Base-by-base conservation (phyloP, 169 alveolate genomes). In the Plasmodium gonderi region DNA sequence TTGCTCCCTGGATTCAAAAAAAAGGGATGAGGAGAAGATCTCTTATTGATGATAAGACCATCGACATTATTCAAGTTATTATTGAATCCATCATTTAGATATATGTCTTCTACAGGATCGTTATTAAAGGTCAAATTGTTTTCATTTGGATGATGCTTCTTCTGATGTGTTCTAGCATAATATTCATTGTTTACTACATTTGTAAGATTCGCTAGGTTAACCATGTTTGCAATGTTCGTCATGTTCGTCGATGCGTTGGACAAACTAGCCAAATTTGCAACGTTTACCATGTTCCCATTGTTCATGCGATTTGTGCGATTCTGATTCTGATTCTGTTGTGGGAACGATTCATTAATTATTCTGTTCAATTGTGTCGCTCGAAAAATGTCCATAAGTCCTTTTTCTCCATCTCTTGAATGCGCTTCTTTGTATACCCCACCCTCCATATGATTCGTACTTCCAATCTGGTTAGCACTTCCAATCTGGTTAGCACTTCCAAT, bases 381-480 rank as follows among this genome's bases (percentile, higher is more conserved):
- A 17, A 83, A 72, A 12, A 83, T 83, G n/a, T 83, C 92, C 47
- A 83, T 17, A 17, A 83, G 75, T 4, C 65, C 77, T 83, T 83
- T 83, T 7, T 80, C 76, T 23, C 81, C 83, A 45, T 83, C 92
- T 36, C 77, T 83, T 72, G 76, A 26, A 60, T 83, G 77, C 17
- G 64, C 6, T 31, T 72, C 82, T 2, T 83, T 83, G 8, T 83
- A 64, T 12, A 17, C n/a, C 38, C n/a, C 36, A 20, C 49, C 26
- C 4, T 49, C 72, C 3, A 44, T 26, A n/a, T 20, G 14, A 79
- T 7, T 51, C 9, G 23, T 36, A 0, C 38, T 5, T 23, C 72
- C 72, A 5, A 60, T 60, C n/a, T 60, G 72, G 72, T 60, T 60
- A 14, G 38, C 38, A 17, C 12, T 20, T 60, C 17, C 72, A 60